Evolutionary conservation across 257 asterid species (phyloP).

Genomic region (Solanum chmielewskii): DNA sequence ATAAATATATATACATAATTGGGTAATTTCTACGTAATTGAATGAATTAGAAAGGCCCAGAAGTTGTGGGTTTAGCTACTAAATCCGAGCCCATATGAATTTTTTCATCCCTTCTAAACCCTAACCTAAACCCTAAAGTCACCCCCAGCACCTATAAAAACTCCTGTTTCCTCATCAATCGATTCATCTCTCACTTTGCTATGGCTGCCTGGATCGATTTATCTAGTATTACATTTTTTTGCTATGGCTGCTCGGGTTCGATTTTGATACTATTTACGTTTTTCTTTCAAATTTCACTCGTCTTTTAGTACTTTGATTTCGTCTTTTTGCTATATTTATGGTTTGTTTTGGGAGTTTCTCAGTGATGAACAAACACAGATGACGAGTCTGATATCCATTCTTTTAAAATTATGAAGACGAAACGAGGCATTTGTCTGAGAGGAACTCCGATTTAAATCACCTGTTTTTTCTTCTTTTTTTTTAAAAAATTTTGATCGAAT

Average conservation of each 20-base stretch:
- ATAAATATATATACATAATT: no score
- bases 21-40: no score
- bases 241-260: background rate
- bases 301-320: background rate
- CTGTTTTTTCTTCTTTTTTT: background rate
- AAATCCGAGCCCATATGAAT: background rate
- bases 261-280: background rate
- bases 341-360: slow-evolving; percentile 21
- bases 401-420: slow-evolving; percentile 34
- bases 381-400: slow-evolving; percentile 96
- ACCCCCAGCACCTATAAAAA: background rate
- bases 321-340: background rate
- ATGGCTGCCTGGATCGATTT: background rate
- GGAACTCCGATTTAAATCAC: slow-evolving; percentile 3
- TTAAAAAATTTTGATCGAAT: background rate
- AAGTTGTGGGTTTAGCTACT: background rate
- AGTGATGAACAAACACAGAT: slow-evolving; percentile 57
- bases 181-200: background rate
- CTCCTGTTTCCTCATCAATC: background rate
- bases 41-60: background rate
- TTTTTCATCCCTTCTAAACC: background rate
- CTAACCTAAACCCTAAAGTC: background rate
- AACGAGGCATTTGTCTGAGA: slow-evolving; percentile 94
- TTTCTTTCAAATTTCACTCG: background rate
- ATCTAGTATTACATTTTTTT: no score